phyloP scores from a whole-genome alignment of 495 filamentous ascomycete species.

The Cladorrhinum samala region DNA sequence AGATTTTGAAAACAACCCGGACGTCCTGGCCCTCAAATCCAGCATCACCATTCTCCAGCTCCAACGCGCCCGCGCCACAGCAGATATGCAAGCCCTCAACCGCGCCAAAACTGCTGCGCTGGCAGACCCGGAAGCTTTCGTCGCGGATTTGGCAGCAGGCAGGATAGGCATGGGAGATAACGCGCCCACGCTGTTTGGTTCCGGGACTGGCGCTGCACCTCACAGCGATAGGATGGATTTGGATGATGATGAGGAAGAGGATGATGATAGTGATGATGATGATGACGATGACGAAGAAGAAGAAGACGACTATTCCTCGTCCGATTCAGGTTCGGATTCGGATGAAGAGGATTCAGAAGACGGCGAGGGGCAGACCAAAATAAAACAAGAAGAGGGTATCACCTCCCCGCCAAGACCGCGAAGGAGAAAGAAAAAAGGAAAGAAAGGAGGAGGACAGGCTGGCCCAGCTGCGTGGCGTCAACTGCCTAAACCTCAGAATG shows the following conservation, averaged over 20 bases:
- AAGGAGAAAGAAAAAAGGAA: constrained; percentile 1
- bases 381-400: too few species aligned
- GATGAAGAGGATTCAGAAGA: constrained; percentile 1
- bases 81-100: constrained; percentile 61
- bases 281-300: constrained; percentile 31
- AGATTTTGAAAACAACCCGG: constrained; percentile 69
- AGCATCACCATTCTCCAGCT: constrained; percentile 78
- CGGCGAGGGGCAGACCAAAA: constrained; percentile 7
- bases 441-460: background rate
- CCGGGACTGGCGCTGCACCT: constrained; percentile 22
- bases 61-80: constrained; percentile 67
- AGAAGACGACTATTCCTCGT: constrained; percentile 31
- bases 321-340: constrained; percentile 2
- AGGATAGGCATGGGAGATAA: constrained; percentile 35
- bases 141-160: constrained; percentile 53
- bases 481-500: constrained; percentile 72
- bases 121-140: constrained; percentile 62
- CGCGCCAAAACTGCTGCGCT: constrained; percentile 58
- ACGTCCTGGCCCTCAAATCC: constrained; percentile 74
- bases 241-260: constrained; percentile 7
- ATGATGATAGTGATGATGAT: background rate
- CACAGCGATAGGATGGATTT: constrained; percentile 32
- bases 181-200: constrained; percentile 12
- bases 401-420: constrained; percentile 1
- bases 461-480: constrained; percentile 26